A percentile compares a stretch with the other conserved stretches of the same genome.
Evolutionary conservation across 305 asterid species (phyloP).

Genomic region (Rubia tinctorum): DNA sequence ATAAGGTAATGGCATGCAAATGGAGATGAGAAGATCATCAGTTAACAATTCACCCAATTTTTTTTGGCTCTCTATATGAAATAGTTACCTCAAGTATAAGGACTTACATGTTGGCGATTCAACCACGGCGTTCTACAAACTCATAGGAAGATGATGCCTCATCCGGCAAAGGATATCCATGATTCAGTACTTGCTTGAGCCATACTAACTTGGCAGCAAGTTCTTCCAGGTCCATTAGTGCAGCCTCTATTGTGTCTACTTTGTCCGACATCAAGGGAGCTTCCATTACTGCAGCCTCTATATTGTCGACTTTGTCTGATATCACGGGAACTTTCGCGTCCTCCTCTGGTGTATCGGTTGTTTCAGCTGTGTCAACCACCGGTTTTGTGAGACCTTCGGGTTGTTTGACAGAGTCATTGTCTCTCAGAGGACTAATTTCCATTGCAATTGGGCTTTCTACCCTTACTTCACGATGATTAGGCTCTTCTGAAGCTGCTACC

Average conservation of each 20-base stretch:
- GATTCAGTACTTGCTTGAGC: constrained; percentile 35
- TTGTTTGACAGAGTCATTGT: constrained; percentile 1
- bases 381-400: constrained; percentile 11
- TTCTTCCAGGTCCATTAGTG: constrained; percentile 56
- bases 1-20: too few species aligned
- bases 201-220: constrained; percentile 46
- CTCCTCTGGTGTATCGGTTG: not conserved
- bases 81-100: not conserved
- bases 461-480: not conserved
- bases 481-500: not conserved
- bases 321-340: too few species aligned
- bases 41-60: not conserved
- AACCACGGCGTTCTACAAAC: constrained; percentile 25
- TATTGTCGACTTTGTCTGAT: too few species aligned
- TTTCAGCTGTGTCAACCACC: constrained; percentile 9
- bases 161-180: constrained; percentile 33
- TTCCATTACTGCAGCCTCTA: not conserved
- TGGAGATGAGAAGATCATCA: not conserved
- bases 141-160: constrained; percentile 21
- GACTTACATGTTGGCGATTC: constrained; percentile 8
- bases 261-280: constrained; percentile 22
- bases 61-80: not conserved
- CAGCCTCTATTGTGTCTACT: constrained; percentile 41
- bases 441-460: too few species aligned
- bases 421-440: constrained; percentile 24